Conservation (phyloP, 2,329 filamentous ascomycete genomes). For the Calonectria hongkongensis region DNA sequence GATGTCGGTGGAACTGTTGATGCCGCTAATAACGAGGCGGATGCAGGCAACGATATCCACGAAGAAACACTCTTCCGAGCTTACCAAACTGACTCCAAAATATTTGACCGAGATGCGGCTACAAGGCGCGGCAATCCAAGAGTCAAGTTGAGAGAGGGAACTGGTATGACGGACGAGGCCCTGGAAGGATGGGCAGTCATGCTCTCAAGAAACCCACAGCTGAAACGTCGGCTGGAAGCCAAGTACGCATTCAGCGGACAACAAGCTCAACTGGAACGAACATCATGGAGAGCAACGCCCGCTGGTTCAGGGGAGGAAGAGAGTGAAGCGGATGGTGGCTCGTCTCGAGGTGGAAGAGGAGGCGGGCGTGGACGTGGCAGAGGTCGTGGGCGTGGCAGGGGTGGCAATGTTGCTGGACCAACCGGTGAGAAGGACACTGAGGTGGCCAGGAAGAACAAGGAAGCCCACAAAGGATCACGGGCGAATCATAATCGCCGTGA, state of each 20-base stretch:
- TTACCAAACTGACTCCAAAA: conserved; percentile 77
- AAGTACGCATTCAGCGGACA: conserved; percentile 80
- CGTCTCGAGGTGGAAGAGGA: conserved; percentile 68
- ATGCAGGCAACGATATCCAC: conserved; percentile 69
- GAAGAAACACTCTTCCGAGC: conserved; percentile 85
- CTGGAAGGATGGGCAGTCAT: conserved; percentile 97
- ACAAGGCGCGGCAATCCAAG: conserved; percentile 80
- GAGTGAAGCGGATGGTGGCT: conserved; percentile 68
- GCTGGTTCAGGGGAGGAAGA: conserved; percentile 75
- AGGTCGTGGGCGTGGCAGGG: conserved; percentile 70
- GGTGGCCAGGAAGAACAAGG: conserved; percentile 83
- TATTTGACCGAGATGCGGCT: conserved; percentile 83
- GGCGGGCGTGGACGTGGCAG: conserved; percentile 68
- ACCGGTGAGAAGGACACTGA: conserved; percentile 83
- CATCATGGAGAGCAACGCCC: conserved; percentile 77
- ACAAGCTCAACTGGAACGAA: conserved; percentile 79
- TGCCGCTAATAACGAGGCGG: conserved; percentile 73
- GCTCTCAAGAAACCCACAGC: conserved; percentile 82
- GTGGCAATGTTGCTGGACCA: conserved; percentile 78
- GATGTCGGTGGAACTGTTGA: conserved; percentile 95
- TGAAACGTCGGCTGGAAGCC: conserved; percentile 81
- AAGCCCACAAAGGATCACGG: conserved; percentile 86
- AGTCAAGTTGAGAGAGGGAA: conserved; percentile 80
- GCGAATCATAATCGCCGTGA: conserved; percentile 93
- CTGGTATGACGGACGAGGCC: conserved; percentile 92